These are phyloP conservation scores for Groenewaldozyma salmanticensis DNA, from an alignment of 805 yeast genomes.

Conservation along the genomic window DNA sequence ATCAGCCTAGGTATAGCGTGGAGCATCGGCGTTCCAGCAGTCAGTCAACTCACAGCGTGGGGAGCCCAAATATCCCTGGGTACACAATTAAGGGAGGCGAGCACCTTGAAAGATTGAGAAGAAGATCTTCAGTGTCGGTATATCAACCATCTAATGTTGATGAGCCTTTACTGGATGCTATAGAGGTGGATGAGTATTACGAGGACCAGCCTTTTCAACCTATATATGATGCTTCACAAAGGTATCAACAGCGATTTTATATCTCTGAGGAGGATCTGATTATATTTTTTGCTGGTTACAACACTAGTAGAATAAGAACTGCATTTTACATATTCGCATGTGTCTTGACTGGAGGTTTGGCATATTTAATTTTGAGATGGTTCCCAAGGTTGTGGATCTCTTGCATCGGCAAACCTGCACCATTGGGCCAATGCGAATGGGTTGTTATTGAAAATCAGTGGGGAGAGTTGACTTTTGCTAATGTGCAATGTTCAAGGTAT, in stretches of 20 bases:
- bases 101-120: background rate
- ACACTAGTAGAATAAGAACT: constrained; percentile 39
- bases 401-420: constrained; percentile 52
- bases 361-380: constrained; percentile 75
- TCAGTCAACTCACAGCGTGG: background rate
- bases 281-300: constrained; percentile 88
- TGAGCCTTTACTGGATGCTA: constrained; percentile 13
- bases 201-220: constrained; percentile 1
- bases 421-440: constrained; percentile 83
- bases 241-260: constrained; percentile 63
- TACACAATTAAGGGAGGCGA: background rate
- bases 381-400: constrained; percentile 64
- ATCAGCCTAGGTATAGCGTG: constrained; percentile 1
- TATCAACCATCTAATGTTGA: constrained; percentile 14
- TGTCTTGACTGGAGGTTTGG: constrained; percentile 55
- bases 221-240: constrained; percentile 14
- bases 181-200: constrained; percentile 10
- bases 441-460: constrained; percentile 88
- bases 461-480: constrained; percentile 65
- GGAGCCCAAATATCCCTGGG: background rate
- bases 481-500: constrained; percentile 50
- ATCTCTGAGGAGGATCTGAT: constrained; percentile 94
- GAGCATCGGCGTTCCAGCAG: constrained; percentile 4
- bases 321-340: constrained; percentile 46
- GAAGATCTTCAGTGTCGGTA: background rate